phyloP scores from a whole-genome alignment of 2,329 filamentous ascomycete species.

The Fusarium pininemorale region DNA sequence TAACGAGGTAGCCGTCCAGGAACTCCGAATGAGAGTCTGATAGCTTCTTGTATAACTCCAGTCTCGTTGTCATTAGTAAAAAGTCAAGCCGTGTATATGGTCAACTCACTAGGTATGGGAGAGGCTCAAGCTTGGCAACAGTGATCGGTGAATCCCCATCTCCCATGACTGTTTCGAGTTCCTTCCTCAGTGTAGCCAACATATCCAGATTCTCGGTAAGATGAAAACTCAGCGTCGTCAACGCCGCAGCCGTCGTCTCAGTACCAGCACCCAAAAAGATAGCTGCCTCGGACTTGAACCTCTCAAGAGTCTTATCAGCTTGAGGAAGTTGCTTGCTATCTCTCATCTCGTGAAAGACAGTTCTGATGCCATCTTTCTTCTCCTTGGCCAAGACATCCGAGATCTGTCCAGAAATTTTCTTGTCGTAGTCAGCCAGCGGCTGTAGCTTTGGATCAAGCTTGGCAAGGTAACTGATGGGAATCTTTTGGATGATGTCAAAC shows the following conservation, averaged over 20 bases:
- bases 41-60: not conserved
- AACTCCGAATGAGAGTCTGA: not conserved
- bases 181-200: not conserved
- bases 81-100: not conserved
- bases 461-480: not conserved
- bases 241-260: not conserved
- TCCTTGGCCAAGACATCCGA: not conserved
- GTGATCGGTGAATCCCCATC: not conserved
- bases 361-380: not conserved
- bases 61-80: not conserved
- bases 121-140: not conserved
- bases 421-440: not conserved
- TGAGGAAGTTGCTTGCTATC: not conserved
- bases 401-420: not conserved
- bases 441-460: not conserved
- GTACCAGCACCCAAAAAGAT: not conserved
- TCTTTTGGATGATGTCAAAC: not conserved
- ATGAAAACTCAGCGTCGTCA: not conserved
- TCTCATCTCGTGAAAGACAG: slow-evolving; percentile 1
- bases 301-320: not conserved
- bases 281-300: not conserved
- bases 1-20: not conserved
- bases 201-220: not conserved
- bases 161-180: not conserved
- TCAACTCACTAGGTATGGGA: not conserved